Base-by-base conservation (phyloP, 306 rosid species). In the Inga laurina region DNA sequence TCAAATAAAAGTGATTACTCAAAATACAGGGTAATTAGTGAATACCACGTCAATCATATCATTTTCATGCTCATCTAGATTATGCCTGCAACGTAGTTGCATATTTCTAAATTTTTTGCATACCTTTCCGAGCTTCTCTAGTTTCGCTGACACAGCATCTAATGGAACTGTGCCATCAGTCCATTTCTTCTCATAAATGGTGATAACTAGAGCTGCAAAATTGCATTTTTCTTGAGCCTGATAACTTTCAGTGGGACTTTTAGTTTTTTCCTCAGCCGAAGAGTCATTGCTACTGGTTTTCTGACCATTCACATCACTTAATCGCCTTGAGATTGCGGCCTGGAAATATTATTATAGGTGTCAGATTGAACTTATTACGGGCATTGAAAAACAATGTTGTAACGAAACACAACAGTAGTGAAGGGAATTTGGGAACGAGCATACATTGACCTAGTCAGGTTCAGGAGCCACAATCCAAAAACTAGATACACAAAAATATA, bases 311-410 rank as follows among this genome's bases (percentile, higher is more conserved):
- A 59, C 98, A 72, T 96, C 99, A 49, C 98, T 94, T 75, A 96
- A 84, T 76, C 99, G 83, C 85, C 99, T 92, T n/a, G 95, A 90
- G 74, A 96, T 92, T 8, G 99, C 98, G 78, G 91, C 95, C 99
- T 96, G 78, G 4, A 82, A 64, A 75, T 37, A 6, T 75, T 30
- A 6, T 72, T 37, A 78, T 46, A 4, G 37, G n/a, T 22, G 3
- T 76, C 54, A 68, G 32, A 7, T 64, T 39, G 22, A 69, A 78
- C 82, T 41, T 15, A 61, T 69, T 12, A 76, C 49, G n/a, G 74
- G 74, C 22, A 39, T 35, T 9, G 18, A 45, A 37, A 37, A 24
- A n/a, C 11, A 22, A 27, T 7, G 30, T 14, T 18, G 35, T 21
- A 69, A 69, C 4, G 2, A 45, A 45, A 61, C 14, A 16, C 24